Conservation (phyloP, 225 moss, liverwort and hornwort genomes). For the Polytrichum commune region DNA sequence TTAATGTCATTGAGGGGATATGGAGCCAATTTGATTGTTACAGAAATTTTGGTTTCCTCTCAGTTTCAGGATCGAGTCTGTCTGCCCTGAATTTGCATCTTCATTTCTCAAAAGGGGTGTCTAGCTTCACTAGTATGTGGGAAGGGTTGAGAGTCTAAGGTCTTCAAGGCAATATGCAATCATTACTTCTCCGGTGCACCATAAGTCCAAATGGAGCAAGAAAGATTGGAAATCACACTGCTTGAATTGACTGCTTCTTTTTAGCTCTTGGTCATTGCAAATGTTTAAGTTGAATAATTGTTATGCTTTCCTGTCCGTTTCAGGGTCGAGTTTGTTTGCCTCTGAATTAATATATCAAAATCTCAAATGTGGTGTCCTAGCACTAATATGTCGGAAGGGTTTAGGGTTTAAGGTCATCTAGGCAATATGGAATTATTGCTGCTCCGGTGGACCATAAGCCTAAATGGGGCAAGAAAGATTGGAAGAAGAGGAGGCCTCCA, state of each 20-base stretch:
- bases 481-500: conserved; percentile 11
- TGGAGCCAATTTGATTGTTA: neutral
- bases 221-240: conserved; percentile 3
- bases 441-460: conserved; percentile 9
- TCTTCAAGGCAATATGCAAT: conserved; percentile 18
- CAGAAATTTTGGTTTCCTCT: neutral
- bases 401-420: conserved; percentile 34
- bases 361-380: too few species aligned
- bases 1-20: neutral
- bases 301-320: too few species aligned
- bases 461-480: conserved; percentile 15
- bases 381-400: neutral
- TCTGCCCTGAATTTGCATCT: neutral
- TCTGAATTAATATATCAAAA: too few species aligned
- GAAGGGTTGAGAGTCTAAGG: neutral
- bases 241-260: too few species aligned
- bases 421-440: conserved; percentile 15
- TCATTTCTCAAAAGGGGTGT: neutral
- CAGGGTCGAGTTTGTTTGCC: too few species aligned
- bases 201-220: conserved; percentile 7
- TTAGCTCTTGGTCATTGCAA: too few species aligned
- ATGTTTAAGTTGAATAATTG: too few species aligned
- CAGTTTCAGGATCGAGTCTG: neutral
- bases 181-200: conserved; percentile 1
- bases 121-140: conserved; percentile 8